Evolutionary conservation across 2,329 filamentous ascomycete genomes (phyloP).

Genomic region (Eurotiales sp.): DNA sequence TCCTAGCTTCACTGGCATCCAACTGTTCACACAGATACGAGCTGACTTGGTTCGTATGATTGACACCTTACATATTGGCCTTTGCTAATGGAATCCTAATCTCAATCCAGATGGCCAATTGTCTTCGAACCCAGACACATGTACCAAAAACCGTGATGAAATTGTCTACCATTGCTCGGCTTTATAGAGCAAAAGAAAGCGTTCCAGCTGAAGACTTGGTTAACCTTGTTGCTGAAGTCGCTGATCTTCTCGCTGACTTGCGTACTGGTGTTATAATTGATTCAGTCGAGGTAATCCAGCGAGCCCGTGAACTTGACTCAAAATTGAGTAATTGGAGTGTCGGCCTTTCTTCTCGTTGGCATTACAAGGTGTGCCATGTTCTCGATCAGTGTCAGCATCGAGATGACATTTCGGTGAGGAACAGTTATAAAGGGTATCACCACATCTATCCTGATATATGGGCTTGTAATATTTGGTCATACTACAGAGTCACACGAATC

Average conservation of each 20-base stretch:
- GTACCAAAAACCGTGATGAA: neutral
- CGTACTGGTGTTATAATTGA: neutral
- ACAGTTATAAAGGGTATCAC: neutral
- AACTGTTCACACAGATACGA: neutral
- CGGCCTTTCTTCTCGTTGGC: neutral
- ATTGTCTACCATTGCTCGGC: neutral
- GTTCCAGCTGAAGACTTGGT: neutral
- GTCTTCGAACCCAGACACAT: neutral
- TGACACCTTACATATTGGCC: neutral
- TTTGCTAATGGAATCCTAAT: neutral
- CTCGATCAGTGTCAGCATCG: neutral
- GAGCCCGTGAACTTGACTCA: neutral
- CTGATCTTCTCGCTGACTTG: neutral
- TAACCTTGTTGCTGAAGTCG: neutral
- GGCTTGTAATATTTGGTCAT: slow-evolving; percentile 5
- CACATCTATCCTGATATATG: slow-evolving; percentile 3
- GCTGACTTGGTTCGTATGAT: neutral
- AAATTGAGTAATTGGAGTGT: neutral
- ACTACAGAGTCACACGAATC: neutral
- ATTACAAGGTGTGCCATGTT: neutral
- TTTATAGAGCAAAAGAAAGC: neutral
- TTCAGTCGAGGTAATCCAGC: neutral
- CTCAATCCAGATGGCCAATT: slow-evolving; percentile 3
- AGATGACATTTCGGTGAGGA: too few species aligned
- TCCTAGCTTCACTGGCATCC: neutral